Conservation (phyloP, 2,329 filamentous ascomycete species). For the Microdochium bolleyi region DNA sequence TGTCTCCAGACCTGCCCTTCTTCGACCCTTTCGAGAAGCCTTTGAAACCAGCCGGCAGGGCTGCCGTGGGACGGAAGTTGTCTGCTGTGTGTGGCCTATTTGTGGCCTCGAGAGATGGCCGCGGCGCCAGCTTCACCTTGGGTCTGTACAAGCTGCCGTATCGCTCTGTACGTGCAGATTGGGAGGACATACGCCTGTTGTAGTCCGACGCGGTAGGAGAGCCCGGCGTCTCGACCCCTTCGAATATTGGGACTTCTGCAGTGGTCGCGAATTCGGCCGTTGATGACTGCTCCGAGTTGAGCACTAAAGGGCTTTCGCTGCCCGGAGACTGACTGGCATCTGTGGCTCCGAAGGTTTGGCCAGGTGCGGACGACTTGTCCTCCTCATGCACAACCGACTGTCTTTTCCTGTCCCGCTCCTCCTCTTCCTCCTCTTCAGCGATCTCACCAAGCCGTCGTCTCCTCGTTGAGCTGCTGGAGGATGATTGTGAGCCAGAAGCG, state of each 20-base stretch:
- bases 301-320: slow-evolving; percentile 30
- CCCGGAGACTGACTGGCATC: slow-evolving; percentile 10
- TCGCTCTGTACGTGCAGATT: slow-evolving; percentile 42
- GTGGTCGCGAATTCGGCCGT: slow-evolving; percentile 41
- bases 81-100: slow-evolving; percentile 54
- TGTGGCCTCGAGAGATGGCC: slow-evolving; percentile 63
- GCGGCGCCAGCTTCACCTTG: slow-evolving; percentile 83
- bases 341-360: slow-evolving; percentile 17
- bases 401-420: slow-evolving; percentile 49
- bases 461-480: slow-evolving; percentile 72
- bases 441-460: slow-evolving; percentile 81
- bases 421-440: slow-evolving; percentile 84
- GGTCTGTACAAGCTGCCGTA: slow-evolving; percentile 43
- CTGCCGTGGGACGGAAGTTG: slow-evolving; percentile 64
- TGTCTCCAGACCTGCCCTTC: slow-evolving; percentile 34
- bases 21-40: slow-evolving; percentile 51
- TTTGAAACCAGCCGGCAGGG: slow-evolving; percentile 75
- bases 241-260: slow-evolving; percentile 42
- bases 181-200: slow-evolving; percentile 38
- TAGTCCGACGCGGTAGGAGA: slow-evolving; percentile 35
- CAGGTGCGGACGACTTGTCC: slow-evolving; percentile 16
- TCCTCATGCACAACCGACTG: slow-evolving; percentile 46
- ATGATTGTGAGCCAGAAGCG: slow-evolving; percentile 77
- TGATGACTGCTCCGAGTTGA: slow-evolving; percentile 43
- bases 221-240: slow-evolving; percentile 33